A percentile compares a stretch with the other conserved stretches of the same genome.
Evolutionary conservation across 2,329 filamentous ascomycete species (phyloP).

Genomic region (Xylaria arbuscula): DNA sequence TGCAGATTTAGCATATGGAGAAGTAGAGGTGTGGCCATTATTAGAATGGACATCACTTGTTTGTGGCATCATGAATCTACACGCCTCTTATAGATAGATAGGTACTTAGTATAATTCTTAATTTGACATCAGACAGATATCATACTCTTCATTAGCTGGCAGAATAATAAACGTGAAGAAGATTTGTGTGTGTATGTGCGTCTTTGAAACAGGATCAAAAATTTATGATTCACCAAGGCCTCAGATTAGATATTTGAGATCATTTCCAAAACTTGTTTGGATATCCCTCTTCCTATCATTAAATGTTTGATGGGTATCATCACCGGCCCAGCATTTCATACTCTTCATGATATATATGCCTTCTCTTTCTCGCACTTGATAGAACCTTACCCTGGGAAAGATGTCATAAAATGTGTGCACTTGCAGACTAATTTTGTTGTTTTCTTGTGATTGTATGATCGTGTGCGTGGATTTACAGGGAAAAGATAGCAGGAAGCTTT

Average conservation of each 20-base stretch:
- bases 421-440: constrained; percentile 7
- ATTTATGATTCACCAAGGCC: constrained; percentile 53
- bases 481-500: too few relatives aligned
- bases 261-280: constrained; percentile 62
- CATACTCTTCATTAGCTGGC: background rate
- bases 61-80: background rate
- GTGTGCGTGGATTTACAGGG: too few relatives aligned
- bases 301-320: constrained; percentile 67
- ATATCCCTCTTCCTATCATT: constrained; percentile 79
- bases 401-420: constrained; percentile 12
- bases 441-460: background rate
- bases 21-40: background rate
- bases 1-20: background rate
- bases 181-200: background rate
- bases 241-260: constrained; percentile 73
- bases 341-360: background rate
- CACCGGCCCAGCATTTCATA: constrained; percentile 59
- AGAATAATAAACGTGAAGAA: background rate
- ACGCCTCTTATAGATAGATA: constrained; percentile 18
- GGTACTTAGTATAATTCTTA: background rate
- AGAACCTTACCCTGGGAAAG: constrained; percentile 6
- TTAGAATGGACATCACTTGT: background rate
- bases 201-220: background rate
- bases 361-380: background rate
- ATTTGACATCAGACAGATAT: constrained; percentile 16